These are phyloP conservation scores for Blyttiomyces sp. DNA, from an alignment of 371 early-diverging fungal genomes.

Conservation along the genomic window DNA sequence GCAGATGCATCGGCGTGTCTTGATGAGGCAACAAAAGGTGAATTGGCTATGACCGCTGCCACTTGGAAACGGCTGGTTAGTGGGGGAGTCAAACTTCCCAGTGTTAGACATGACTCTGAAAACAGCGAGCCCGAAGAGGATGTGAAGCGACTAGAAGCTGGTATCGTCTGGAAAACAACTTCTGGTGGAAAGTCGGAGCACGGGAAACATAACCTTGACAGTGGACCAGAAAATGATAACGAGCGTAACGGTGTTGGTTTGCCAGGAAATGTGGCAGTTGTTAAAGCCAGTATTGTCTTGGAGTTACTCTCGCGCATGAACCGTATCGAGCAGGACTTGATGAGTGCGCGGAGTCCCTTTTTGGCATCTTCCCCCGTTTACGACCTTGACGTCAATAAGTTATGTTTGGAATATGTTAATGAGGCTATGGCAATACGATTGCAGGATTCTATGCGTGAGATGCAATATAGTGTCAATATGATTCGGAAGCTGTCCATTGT, in stretches of 20 bases:
- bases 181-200: not conserved
- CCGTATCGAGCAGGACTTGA: not conserved
- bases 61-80: constrained; percentile 1
- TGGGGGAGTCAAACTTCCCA: not conserved
- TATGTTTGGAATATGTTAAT: constrained; percentile 14
- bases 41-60: not conserved
- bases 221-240: too few species aligned
- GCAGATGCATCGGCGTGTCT: not conserved
- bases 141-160: not conserved
- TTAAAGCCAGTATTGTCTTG: not conserved
- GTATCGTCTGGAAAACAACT: not conserved
- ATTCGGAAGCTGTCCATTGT: constrained; percentile 6
- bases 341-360: not conserved
- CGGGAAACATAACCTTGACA: not conserved
- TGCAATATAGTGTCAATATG: not conserved
- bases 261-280: not conserved
- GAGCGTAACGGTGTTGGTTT: not conserved
- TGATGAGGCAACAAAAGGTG: not conserved
- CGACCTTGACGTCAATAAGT: not conserved
- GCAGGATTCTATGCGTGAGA: not conserved
- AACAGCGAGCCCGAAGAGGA: too few species aligned
- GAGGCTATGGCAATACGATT: constrained; percentile 6
- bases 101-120: too few species aligned
- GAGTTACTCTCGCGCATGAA: not conserved
- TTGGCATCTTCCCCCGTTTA: not conserved